A percentile compares a stretch with the other conserved stretches of the same genome.
These are phyloP conservation scores for Apiotrichum mycotoxinovorans DNA, from an alignment of 1,284 basidiomycete genomes.

Conservation along the genomic window DNA sequence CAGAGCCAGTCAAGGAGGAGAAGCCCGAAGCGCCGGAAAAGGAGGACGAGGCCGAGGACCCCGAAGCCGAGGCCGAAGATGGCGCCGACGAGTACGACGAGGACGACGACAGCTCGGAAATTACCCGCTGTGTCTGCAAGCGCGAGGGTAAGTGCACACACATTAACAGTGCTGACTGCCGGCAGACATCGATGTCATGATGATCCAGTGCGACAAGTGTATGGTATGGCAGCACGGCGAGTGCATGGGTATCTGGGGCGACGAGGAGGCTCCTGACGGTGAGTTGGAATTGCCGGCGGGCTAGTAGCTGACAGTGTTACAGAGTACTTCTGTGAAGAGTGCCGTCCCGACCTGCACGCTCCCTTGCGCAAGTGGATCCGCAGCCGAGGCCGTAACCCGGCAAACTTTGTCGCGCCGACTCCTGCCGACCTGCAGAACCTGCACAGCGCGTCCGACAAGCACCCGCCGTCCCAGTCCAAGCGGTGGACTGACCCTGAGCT, in stretches of 20 bases:
- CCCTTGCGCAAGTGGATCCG: conserved; percentile 66
- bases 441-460: conserved; percentile 31
- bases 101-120: conserved; percentile 67
- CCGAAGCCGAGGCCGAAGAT: conserved; percentile 56
- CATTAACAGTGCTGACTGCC: conserved; percentile 13
- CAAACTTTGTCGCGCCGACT: conserved; percentile 38
- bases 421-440: conserved; percentile 39
- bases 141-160: conserved; percentile 64
- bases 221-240: conserved; percentile 97
- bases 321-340: conserved; percentile 86
- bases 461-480: conserved; percentile 48
- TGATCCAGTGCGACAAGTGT: conserved; percentile 97
- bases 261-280: conserved; percentile 73
- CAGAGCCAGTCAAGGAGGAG: conserved; percentile 9
- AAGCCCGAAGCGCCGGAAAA: conserved; percentile 17
- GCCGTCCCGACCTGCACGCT: conserved; percentile 78
- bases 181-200: conserved; percentile 71
- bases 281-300: conserved; percentile 50
- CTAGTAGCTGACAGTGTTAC: conserved; percentile 8
- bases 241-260: conserved; percentile 89
- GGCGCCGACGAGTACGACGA: conserved; percentile 69
- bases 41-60: conserved; percentile 57
- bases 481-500: conserved; percentile 37
- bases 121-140: conserved; percentile 93
- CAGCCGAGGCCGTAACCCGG: conserved; percentile 36